A percentile compares a stretch with the other conserved stretches of the same genome.
These are phyloP conservation scores for Austroboletus eburneus DNA, from an alignment of 768 basidiomycete genomes.

Conservation along the genomic window DNA sequence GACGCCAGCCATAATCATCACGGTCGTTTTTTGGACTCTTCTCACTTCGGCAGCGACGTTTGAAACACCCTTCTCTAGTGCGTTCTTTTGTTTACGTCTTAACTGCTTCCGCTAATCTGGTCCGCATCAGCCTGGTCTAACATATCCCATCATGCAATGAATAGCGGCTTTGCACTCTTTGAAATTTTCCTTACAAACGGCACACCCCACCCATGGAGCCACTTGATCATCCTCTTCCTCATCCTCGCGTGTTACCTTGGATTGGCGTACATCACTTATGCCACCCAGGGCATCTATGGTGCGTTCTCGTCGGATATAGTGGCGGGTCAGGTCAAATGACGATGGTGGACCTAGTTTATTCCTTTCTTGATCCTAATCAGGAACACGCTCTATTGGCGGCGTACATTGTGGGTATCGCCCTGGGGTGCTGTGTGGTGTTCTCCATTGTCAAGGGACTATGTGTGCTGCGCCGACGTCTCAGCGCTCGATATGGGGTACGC, in stretches of 20 bases:
- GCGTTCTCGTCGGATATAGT: slow-evolving; percentile 21
- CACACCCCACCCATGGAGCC: slow-evolving; percentile 49
- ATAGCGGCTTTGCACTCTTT: slow-evolving; percentile 50
- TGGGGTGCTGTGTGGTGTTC: slow-evolving; percentile 52
- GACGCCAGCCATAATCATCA: slow-evolving; percentile 63
- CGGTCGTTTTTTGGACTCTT: slow-evolving; percentile 59
- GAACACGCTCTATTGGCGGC: slow-evolving; percentile 45
- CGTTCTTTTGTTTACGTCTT: slow-evolving; percentile 11
- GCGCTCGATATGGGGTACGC: slow-evolving; percentile 13
- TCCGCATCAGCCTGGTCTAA: slow-evolving; percentile 50
- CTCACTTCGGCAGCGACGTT: slow-evolving; percentile 44
- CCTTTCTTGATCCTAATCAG: slow-evolving; percentile 54
- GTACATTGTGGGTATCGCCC: slow-evolving; percentile 59
- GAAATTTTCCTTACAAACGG: slow-evolving; percentile 55
- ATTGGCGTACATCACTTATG: slow-evolving; percentile 63
- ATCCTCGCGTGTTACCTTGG: slow-evolving; percentile 56
- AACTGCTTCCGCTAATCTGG: neutral
- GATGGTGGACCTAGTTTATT: slow-evolving; percentile 45
- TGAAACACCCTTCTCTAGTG: slow-evolving; percentile 35
- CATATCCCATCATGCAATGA: slow-evolving; percentile 59
- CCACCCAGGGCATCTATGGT: slow-evolving; percentile 64
- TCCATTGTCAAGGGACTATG: slow-evolving; percentile 40
- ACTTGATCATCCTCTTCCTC: slow-evolving; percentile 44
- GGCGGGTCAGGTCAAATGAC: slow-evolving; percentile 1
- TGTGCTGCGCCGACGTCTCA: slow-evolving; percentile 35